Percentiles rank a stretch among this genome's conserved stretches.
These are phyloP conservation scores for Aspergillus aculeatinus DNA, from an alignment of 2,329 filamentous ascomycete species.

Conservation along the genomic window DNA sequence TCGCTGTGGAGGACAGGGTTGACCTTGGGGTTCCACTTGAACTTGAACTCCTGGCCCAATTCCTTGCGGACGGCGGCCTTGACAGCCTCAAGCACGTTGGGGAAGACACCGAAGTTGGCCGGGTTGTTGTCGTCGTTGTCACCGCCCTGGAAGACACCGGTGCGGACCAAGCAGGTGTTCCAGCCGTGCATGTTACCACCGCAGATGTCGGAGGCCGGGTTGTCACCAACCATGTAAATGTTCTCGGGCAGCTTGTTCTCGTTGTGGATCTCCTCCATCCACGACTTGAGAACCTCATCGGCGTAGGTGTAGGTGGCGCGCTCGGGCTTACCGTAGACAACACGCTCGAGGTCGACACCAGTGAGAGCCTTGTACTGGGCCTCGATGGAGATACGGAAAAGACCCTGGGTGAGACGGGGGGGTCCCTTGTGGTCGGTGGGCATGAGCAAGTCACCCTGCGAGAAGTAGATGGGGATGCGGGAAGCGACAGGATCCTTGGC, in stretches of 20 bases:
- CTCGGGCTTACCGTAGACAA: conserved; percentile 74
- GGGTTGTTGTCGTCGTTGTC: conserved; percentile 76
- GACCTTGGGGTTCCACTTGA: conserved; percentile 68
- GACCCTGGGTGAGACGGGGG: conserved; percentile 70
- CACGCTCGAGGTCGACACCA: conserved; percentile 69
- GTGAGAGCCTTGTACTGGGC: conserved; percentile 65
- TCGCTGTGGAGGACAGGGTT: conserved; percentile 64
- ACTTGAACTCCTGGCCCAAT: conserved; percentile 71
- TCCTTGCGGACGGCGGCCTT: conserved; percentile 66
- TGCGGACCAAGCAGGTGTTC: conserved; percentile 77
- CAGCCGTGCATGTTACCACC: conserved; percentile 79
- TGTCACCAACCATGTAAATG: conserved; percentile 76
- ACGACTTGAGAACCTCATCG: conserved; percentile 68
- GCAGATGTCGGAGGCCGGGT: conserved; percentile 70
- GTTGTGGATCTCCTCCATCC: conserved; percentile 75
- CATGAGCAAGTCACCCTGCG: conserved; percentile 64
- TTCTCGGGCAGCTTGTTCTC: conserved; percentile 68
- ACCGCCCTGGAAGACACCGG: conserved; percentile 74
- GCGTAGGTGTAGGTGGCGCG: conserved; percentile 76
- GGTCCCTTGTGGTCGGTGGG: conserved; percentile 61
- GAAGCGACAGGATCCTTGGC: conserved; percentile 65
- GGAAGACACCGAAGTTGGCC: conserved; percentile 73
- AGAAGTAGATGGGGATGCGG: conserved; percentile 74
- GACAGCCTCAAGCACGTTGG: conserved; percentile 70
- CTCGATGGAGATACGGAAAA: conserved; percentile 73